Evolutionary conservation across 257 asterid genomes (phyloP), one percentile per base, ranked within the genome.

Genomic region (Osmanthus fragrans): DNA sequence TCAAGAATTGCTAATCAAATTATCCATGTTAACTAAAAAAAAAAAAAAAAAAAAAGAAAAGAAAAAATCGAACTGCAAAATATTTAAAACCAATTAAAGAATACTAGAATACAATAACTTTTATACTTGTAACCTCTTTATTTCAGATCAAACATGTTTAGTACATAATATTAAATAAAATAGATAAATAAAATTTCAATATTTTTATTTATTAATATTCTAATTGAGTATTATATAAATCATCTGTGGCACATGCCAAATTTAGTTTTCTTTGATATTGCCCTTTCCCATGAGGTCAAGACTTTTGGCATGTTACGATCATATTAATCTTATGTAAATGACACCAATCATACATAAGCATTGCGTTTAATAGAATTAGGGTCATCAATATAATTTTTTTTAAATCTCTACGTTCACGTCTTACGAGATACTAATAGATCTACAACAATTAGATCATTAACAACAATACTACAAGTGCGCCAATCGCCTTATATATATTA

Each of bases 291-390:
- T 1, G 60, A 49, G 23, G 25, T 54, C 64, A 54, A 56, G 12
- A 56, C 4, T 56, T 56, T 18, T 8, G 65, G 29, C 29, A n/a
- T 56, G 27, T 60, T 60, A 10, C 32, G 3, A 8, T 63, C 15
- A 23, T 25, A 49, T 6, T 63, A 25, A 63, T 19, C 19, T 25
- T 25, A 25, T 25, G 27, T 25, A 25, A 25, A 27, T 63, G 69
- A 63, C 69, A 63, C 68, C n/a, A 63, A 63, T 63, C 69, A 10
- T 63, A 63, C 69, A 63, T 63, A 63, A 63, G 69, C 69, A 63
- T 63, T 23, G 19, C 69, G 69, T 63, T 23, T 23, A n/a, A n/a
- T n/a, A n/a, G n/a, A n/a, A 9, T 39, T 39, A 37, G 11, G 42
- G 42, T 8, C 42, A 37, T 7, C 11, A 8, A 37, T 37, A 37